Conservation (phyloP, 768 basidiomycete species). For the Lactifluus subvellereus region DNA sequence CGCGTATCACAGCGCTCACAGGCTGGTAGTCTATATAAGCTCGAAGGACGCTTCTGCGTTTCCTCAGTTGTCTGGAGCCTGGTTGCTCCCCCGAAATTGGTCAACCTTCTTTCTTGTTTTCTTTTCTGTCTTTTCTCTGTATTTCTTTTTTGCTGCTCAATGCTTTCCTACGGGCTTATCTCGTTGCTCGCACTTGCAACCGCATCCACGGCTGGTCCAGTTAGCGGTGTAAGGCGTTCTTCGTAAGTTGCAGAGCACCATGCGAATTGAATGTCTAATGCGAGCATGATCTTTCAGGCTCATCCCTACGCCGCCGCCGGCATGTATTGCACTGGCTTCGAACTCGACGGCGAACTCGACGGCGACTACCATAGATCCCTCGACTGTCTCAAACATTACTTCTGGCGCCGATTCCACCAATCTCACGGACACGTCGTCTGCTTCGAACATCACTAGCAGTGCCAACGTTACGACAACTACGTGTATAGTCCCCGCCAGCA, state of each 20-base stretch:
- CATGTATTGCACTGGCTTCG: conserved; percentile 6
- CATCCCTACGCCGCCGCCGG: conserved; percentile 13
- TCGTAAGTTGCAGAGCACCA: conserved; percentile 8
- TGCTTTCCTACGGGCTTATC: conserved; percentile 8
- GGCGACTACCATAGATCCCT: too few relatives aligned
- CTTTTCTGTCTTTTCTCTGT: conserved; percentile 7
- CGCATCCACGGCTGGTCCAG: conserved; percentile 8
- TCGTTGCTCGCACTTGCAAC: conserved; percentile 10
- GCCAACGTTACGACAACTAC: conserved; percentile 6
- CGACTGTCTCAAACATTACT: neutral
- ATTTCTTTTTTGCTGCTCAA: neutral
- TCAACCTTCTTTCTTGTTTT: conserved; percentile 11
- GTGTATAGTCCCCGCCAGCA: neutral
- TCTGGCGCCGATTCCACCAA: neutral
- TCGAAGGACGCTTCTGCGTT: neutral
- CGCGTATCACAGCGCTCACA: neutral
- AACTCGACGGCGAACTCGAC: neutral
- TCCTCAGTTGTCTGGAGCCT: conserved; percentile 18
- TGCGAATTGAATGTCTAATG: neutral
- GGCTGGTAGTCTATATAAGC: conserved; percentile 1
- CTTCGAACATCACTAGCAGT: neutral
- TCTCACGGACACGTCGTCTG: neutral
- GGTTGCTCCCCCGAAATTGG: conserved; percentile 20
- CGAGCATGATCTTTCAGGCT: conserved; percentile 3
- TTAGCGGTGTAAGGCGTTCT: conserved; percentile 7